These are phyloP conservation scores for Entomortierella parvispora DNA, from an alignment of 192 early-diverging fungal species.

Conservation along the genomic window DNA sequence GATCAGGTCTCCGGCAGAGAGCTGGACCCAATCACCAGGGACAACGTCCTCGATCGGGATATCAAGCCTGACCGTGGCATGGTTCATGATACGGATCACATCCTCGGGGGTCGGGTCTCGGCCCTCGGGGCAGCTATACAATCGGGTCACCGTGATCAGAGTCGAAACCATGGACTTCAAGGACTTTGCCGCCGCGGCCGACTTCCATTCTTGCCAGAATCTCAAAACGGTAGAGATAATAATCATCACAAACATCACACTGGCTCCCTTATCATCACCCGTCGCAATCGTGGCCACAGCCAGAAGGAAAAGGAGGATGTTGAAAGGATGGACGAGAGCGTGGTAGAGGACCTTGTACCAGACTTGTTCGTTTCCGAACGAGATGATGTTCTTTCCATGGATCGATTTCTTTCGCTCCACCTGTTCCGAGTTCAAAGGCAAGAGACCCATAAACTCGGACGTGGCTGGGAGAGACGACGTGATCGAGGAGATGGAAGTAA, in stretches of 20 bases:
- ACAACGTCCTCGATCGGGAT: slow-evolving; percentile 56
- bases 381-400: slow-evolving; percentile 40
- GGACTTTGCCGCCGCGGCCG: slow-evolving; percentile 31
- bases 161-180: slow-evolving; percentile 51
- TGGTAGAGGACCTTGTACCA: slow-evolving; percentile 51
- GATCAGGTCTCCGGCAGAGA: slow-evolving; percentile 56
- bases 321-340: slow-evolving; percentile 57
- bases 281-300: slow-evolving; percentile 22
- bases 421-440: slow-evolving; percentile 32
- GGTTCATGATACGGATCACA: slow-evolving; percentile 21
- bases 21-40: slow-evolving; percentile 56
- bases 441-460: slow-evolving; percentile 1
- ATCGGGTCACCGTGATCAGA: slow-evolving; percentile 46
- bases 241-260: slow-evolving; percentile 56
- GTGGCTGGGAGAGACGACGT: slow-evolving; percentile 3
- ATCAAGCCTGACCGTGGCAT: slow-evolving; percentile 32
- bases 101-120: slow-evolving; percentile 50
- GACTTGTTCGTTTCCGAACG: slow-evolving; percentile 16
- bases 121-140: slow-evolving; percentile 31
- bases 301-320: slow-evolving; percentile 48
- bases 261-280: slow-evolving; percentile 23
- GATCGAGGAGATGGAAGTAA: slow-evolving; percentile 11
- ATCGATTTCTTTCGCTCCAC: slow-evolving; percentile 8
- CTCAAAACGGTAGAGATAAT: slow-evolving; percentile 43
- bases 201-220: slow-evolving; percentile 58